Evolutionary conservation across 2,329 filamentous ascomycete species (phyloP).

Genomic region (Hymenoscyphus albidus): DNA sequence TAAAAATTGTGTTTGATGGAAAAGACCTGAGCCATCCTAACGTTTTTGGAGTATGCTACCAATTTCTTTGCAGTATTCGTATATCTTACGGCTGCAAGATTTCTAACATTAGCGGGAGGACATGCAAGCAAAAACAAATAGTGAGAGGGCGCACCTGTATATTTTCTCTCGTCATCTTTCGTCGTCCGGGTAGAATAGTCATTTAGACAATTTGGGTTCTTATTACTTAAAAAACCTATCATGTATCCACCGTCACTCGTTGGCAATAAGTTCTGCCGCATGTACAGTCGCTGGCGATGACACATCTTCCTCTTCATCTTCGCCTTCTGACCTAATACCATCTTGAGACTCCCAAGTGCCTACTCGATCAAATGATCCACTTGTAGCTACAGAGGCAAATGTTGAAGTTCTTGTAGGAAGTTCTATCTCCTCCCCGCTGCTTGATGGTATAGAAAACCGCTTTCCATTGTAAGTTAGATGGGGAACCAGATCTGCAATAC

Average conservation of each 20-base stretch:
- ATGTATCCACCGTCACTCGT: constrained; percentile 12
- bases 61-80: not conserved
- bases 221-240: not conserved
- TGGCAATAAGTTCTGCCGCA: constrained; percentile 3
- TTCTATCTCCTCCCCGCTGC: not conserved
- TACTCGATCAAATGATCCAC: constrained; percentile 2
- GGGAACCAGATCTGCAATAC: constrained; percentile 14
- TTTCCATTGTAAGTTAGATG: constrained; percentile 22
- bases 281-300: constrained; percentile 14
- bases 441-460: constrained; percentile 10
- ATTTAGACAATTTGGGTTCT: not conserved
- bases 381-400: constrained; percentile 16
- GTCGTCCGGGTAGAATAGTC: not conserved
- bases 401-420: constrained; percentile 13
- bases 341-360: constrained; percentile 17
- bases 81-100: not conserved
- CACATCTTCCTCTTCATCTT: constrained; percentile 21
- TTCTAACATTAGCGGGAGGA: not conserved
- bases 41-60: not conserved
- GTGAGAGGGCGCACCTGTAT: not conserved
- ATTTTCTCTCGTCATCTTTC: not conserved
- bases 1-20: too few relatives aligned
- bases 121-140: not conserved
- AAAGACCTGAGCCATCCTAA: too few relatives aligned
- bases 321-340: constrained; percentile 15